Base-by-base conservation (phyloP, 2,329 filamentous ascomycete species). In the Scedosporium apiospermum region DNA sequence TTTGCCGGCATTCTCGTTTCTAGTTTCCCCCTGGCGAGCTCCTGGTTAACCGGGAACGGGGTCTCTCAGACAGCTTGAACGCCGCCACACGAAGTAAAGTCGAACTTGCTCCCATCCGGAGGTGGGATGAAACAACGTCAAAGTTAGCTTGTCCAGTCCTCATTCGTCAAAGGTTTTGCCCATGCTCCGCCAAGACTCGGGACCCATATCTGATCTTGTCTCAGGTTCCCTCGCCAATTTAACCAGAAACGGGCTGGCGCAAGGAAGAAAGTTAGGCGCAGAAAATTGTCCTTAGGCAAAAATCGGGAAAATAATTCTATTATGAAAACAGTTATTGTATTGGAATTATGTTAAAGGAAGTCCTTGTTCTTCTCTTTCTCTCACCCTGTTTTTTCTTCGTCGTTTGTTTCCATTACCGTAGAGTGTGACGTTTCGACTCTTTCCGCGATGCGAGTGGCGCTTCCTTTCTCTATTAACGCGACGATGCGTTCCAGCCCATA, bases 81-180 rank as follows among this genome's bases (percentile, higher is more conserved):
- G 49, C 49, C n/a, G 49, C 49, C 30, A 34, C 6, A 10, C 30
- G 10, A 38, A 38, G 34, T 38, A 12, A 27, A 27, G 23, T 23
- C 23, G 51, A 14, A 30, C 18, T 23, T 14, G 6, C 27, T 14
- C 12, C 51, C 34, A 38, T 58, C 27, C 14, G 55, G 27, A 41
- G 27, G 55, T 55, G 51, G 51, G 51, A 55, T 55, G 51, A 58
- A 58, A 58, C 55, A 58, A 58, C 26, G 55, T 38, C 55, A 41
- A 58, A 58, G 55, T 58, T 58, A 27, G n/a, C 16, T n/a, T 58
- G 6, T 10, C 2, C 9, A 27, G 26, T 34, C 23, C 34, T 58
- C 5, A 58, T 58, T 58, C 55, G 55, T 26, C 27, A 14, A 6
- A 12, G 51, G 27, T 53, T 53, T 23, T 10, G 9, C 21, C 51